A percentile compares a stretch with the other conserved stretches of the same genome.
phyloP scores from a whole-genome alignment of 2,329 filamentous ascomycete species.

The Xylaria sp. region DNA sequence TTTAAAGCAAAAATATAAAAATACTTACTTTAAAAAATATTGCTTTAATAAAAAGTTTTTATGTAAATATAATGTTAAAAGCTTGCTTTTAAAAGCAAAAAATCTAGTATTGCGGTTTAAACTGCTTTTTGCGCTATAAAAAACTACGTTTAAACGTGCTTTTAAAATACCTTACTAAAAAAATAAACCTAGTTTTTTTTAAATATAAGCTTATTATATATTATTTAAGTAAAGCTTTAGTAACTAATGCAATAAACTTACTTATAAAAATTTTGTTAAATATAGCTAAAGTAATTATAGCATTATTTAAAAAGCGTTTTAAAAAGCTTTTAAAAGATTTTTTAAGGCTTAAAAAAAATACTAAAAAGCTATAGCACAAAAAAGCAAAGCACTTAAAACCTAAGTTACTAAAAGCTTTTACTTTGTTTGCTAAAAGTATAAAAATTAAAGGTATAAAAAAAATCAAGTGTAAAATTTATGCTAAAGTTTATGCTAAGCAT shows the following conservation, averaged over 20 bases:
- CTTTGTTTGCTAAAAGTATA: not conserved
- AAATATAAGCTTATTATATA: constrained; percentile 5
- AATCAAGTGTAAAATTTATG: not conserved
- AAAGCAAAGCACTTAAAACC: not conserved
- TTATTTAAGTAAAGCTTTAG: not conserved
- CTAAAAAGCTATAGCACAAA: not conserved
- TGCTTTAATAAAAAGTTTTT: not conserved
- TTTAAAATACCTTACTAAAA: not conserved
- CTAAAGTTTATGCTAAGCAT: not conserved
- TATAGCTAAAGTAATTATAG: not conserved
- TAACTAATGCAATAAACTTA: not conserved
- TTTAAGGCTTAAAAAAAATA: not conserved
- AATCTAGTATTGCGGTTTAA: not conserved
- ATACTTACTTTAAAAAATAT: not conserved
- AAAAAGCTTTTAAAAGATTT: not conserved
- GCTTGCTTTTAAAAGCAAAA: not conserved
- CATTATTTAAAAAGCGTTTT: not conserved
- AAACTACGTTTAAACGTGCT: not conserved
- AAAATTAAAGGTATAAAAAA: constrained; percentile 11
- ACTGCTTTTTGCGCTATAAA: not conserved
- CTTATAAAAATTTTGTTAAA: not conserved
- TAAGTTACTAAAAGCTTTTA: not conserved
- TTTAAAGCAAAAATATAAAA: not conserved
- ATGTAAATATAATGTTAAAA: constrained; percentile 9
- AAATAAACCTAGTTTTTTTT: constrained; percentile 9